A percentile compares a stretch with the other conserved stretches of the same genome.
Conservation (phyloP, 78 protist genomes). For the Dictyostelium purpureum region DNA sequence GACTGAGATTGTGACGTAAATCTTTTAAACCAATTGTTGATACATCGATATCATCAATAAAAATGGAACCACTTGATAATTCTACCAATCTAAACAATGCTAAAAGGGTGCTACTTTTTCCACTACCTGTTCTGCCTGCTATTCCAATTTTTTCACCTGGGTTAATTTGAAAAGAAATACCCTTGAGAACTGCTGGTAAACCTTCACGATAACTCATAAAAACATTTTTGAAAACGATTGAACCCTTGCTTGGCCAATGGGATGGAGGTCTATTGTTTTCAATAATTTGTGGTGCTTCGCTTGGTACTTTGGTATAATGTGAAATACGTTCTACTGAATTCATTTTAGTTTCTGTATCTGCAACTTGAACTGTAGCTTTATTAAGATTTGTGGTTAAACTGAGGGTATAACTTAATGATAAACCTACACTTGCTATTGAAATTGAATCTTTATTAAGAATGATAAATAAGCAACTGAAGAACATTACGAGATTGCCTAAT, state of each 20-base stretch:
- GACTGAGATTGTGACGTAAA: constrained; percentile 83
- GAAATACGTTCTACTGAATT: constrained; percentile 81
- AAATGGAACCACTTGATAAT: constrained; percentile 32
- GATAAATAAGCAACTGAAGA: constrained; percentile 55
- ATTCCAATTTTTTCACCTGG: constrained; percentile 90
- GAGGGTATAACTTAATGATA: constrained; percentile 73
- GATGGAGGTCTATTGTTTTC: constrained; percentile 19
- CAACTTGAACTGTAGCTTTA: constrained; percentile 29
- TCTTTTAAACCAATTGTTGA: constrained; percentile 13
- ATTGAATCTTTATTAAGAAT: neutral
- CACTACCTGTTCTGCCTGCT: constrained; percentile 93
- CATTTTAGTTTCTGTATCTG: constrained; percentile 71
- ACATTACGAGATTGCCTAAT: constrained; percentile 66
- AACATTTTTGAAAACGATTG: constrained; percentile 67
- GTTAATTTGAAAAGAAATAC: constrained; percentile 25
- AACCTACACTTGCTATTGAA: constrained; percentile 72
- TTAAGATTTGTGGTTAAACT: constrained; percentile 19
- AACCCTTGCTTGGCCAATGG: constrained; percentile 66
- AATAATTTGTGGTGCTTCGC: constrained; percentile 27
- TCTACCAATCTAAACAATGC: constrained; percentile 85
- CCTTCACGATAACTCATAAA: constrained; percentile 84
- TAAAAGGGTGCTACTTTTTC: constrained; percentile 77
- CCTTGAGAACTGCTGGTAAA: constrained; percentile 73
- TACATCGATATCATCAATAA: constrained; percentile 81
- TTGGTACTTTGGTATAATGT: constrained; percentile 35